A percentile compares a stretch with the other conserved stretches of the same genome.
phyloP scores from a whole-genome alignment of 257 asterid species.

The Solanum corneliomulleri region DNA sequence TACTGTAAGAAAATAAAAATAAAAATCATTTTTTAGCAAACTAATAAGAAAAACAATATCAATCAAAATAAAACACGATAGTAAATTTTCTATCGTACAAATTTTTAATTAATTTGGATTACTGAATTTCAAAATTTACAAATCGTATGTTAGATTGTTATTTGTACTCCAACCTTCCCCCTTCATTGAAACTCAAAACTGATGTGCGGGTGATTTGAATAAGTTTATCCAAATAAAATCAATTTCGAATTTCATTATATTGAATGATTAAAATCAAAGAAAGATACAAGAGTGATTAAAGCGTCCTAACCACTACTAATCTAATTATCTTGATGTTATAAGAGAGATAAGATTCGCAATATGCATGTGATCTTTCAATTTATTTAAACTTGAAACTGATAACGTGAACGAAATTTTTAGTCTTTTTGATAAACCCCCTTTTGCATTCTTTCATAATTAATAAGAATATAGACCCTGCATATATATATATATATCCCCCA shows the following conservation, averaged over 20 bases:
- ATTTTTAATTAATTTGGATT: neutral
- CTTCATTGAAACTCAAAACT: neutral
- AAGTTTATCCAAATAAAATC: neutral
- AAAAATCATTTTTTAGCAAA: too few species aligned
- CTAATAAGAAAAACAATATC: too few species aligned
- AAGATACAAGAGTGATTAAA: neutral
- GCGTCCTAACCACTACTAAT: neutral
- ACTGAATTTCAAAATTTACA: neutral
- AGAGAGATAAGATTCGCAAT: neutral
- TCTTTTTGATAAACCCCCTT: neutral
- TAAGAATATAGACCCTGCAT: neutral
- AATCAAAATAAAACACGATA: neutral
- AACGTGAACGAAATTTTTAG: neutral
- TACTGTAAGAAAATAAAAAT: too few species aligned
- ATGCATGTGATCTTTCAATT: neutral
- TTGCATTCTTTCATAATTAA: neutral
- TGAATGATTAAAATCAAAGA: neutral
- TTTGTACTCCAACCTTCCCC: neutral
- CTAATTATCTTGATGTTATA: neutral
- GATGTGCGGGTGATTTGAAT: neutral
- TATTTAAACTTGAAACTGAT: neutral
- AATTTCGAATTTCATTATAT: neutral
- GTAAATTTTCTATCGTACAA: neutral
- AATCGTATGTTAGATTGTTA: neutral
- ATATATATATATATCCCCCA: neutral